phyloP scores from a whole-genome alignment of 192 early-diverging fungal species.

The Coemansia sp. region DNA sequence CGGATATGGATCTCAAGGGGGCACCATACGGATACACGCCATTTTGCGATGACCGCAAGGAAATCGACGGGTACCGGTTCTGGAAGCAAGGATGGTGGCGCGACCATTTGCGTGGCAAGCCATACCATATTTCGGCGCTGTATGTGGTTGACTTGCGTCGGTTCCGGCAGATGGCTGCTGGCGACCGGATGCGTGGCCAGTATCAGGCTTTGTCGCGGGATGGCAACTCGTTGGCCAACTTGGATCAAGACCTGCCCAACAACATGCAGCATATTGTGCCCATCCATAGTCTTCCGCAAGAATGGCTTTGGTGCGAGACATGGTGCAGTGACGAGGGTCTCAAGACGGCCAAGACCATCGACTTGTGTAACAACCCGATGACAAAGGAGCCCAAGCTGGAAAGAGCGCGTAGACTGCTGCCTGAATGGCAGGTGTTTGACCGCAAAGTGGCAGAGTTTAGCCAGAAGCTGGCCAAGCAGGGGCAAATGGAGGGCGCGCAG shows the following conservation, averaged over 20 bases:
- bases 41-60: slow-evolving; percentile 86
- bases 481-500: slow-evolving; percentile 34
- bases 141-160: slow-evolving; percentile 93
- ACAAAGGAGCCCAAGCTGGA: slow-evolving; percentile 99
- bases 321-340: slow-evolving; percentile 91
- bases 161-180: slow-evolving; percentile 91
- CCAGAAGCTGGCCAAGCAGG: slow-evolving; percentile 29
- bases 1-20: slow-evolving; percentile 87
- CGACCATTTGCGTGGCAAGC: slow-evolving; percentile 77
- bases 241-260: slow-evolving; percentile 98
- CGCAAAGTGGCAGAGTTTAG: slow-evolving; percentile 58
- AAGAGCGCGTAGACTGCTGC: slow-evolving; percentile 83
- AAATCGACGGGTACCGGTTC: slow-evolving; percentile 97
- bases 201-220: slow-evolving; percentile 91
- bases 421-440: slow-evolving; percentile 93
- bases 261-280: slow-evolving; percentile 91
- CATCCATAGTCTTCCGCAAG: slow-evolving; percentile 89
- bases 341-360: slow-evolving; percentile 91
- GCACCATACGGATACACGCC: slow-evolving; percentile 97
- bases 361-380: slow-evolving; percentile 98
- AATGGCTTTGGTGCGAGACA: slow-evolving; percentile 99
- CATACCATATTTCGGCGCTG: slow-evolving; percentile 95
- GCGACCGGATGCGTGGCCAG: slow-evolving; percentile 87
- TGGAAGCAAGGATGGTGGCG: slow-evolving; percentile 98
- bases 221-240: slow-evolving; percentile 84